Percentiles rank a stretch among this genome's conserved stretches.
phyloP scores from a whole-genome alignment of 129 eudicot species.

The Logfia minima region DNA sequence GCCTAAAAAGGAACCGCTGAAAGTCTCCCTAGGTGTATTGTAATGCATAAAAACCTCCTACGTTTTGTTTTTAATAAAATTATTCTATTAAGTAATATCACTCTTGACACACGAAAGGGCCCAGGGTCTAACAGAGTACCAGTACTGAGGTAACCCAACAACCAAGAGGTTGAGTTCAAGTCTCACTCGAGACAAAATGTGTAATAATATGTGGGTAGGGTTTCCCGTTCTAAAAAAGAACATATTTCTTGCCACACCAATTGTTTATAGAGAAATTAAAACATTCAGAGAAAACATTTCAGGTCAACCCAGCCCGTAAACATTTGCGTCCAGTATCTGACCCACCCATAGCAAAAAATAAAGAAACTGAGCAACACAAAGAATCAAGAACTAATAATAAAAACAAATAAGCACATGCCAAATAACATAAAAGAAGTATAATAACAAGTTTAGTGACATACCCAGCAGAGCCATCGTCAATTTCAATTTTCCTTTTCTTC shows the following conservation, averaged over 20 bases:
- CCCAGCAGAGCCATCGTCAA: conserved; percentile 91
- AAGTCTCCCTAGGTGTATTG: neutral
- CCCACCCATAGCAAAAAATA: neutral
- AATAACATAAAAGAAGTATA: neutral
- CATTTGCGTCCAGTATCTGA: neutral
- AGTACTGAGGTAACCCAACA: neutral
- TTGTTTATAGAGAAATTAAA: neutral
- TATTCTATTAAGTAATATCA: too few species aligned
- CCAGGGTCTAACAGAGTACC: neutral
- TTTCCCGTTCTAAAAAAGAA: neutral
- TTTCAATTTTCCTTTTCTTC: conserved; percentile 63
- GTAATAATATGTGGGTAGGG: neutral
- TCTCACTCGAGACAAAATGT: neutral
- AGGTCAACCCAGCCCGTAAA: neutral
- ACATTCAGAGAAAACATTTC: neutral
- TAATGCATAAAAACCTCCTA: neutral
- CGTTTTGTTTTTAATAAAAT: neutral
- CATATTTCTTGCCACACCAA: neutral
- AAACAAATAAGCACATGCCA: neutral
- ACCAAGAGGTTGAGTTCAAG: neutral
- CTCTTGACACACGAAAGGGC: neutral
- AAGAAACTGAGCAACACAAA: neutral
- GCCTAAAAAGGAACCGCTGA: neutral
- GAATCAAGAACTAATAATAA: neutral
- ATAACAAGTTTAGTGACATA: conserved; percentile 36